Conservation (phyloP, 2,329 filamentous ascomycete genomes). For the Penicillium sp. region DNA sequence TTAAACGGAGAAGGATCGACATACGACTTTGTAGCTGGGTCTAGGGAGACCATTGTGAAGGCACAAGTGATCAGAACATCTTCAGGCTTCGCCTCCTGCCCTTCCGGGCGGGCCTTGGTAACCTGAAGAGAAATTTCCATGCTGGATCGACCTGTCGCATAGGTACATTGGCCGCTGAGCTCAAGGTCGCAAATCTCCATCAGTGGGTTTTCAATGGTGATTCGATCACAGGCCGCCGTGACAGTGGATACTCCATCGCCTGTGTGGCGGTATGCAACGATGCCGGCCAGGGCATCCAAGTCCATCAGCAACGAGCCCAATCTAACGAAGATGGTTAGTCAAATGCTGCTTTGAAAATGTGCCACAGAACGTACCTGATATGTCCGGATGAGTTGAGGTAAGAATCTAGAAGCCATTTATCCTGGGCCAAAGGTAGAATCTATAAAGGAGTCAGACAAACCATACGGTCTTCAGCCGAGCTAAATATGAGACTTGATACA, state of each 20-base stretch:
- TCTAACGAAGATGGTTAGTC: constrained; percentile 34
- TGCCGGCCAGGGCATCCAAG: constrained; percentile 72
- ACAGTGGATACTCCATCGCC: constrained; percentile 64
- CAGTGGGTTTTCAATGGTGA: constrained; percentile 67
- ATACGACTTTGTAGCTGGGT: constrained; percentile 65
- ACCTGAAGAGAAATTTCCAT: constrained; percentile 74
- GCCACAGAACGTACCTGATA: constrained; percentile 53
- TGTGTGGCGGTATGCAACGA: constrained; percentile 72
- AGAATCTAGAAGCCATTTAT: constrained; percentile 74
- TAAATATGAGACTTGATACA: constrained; percentile 25
- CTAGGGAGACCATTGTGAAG: constrained; percentile 75
- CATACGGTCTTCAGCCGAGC: background rate
- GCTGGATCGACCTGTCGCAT: constrained; percentile 70
- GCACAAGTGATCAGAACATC: constrained; percentile 69
- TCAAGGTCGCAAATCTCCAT: constrained; percentile 77
- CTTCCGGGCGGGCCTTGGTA: constrained; percentile 62
- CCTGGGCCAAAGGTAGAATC: constrained; percentile 67
- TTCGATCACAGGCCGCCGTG: constrained; percentile 63
- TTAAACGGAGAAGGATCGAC: constrained; percentile 7
- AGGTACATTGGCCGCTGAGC: constrained; percentile 67
- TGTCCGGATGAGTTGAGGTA: constrained; percentile 76
- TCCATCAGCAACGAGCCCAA: constrained; percentile 77
- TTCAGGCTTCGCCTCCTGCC: constrained; percentile 55
- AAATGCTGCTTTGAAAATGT: constrained; percentile 13
- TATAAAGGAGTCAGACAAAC: constrained; percentile 33